Conservation (phyloP, 2,329 filamentous ascomycete genomes). For the Phoma sp. region DNA sequence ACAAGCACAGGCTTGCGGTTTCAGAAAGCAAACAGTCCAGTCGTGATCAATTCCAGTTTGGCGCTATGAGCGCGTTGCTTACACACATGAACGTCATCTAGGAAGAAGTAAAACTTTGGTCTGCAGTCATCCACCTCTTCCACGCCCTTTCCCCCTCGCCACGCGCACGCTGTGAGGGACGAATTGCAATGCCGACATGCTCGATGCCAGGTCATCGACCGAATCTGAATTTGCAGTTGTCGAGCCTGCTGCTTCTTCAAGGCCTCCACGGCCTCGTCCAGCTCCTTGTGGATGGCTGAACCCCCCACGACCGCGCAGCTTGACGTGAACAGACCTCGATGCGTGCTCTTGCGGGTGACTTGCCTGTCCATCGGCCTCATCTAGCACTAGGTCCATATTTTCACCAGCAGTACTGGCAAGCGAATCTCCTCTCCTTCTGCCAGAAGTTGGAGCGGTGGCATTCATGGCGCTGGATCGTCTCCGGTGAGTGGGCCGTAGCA, state of each 20-base stretch:
- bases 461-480: conserved; percentile 40
- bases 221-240: conserved; percentile 51
- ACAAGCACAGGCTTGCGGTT: not conserved
- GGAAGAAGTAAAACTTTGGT: not conserved
- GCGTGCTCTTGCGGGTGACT: conserved; percentile 20
- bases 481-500: conserved; percentile 63
- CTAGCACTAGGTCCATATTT: conserved; percentile 32
- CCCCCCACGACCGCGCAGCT: conserved; percentile 40
- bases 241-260: not conserved
- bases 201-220: conserved; percentile 68
- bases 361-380: conserved; percentile 18
- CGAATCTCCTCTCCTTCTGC: conserved; percentile 29
- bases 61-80: no score
- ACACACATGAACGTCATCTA: not conserved
- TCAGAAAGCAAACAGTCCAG: not conserved
- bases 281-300: conserved; percentile 32
- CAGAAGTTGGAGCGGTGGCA: conserved; percentile 11
- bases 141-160: conserved; percentile 30
- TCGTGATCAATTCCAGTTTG: not conserved
- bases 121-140: conserved; percentile 17
- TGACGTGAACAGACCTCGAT: conserved; percentile 26
- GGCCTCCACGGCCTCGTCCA: conserved; percentile 17
- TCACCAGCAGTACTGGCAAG: conserved; percentile 25
- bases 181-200: conserved; percentile 76
- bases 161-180: conserved; percentile 59